Evolutionary conservation across 2,329 filamentous ascomycete genomes (phyloP).

Genomic region (Aureobasidium pullulans): DNA sequence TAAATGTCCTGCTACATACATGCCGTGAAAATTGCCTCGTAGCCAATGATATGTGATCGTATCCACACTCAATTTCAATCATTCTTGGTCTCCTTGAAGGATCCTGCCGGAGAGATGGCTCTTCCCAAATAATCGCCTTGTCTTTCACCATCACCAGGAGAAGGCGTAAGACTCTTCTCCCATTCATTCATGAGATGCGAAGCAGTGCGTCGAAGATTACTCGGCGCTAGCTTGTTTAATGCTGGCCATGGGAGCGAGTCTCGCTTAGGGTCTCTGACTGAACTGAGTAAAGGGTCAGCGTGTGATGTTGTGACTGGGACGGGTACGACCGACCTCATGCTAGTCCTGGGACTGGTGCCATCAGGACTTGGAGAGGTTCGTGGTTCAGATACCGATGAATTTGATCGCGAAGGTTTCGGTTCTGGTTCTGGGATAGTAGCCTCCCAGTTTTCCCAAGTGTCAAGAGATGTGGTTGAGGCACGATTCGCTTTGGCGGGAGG

Average conservation of each 20-base stretch:
- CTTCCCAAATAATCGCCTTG: slow-evolving; percentile 7
- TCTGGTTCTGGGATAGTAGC: slow-evolving; percentile 28
- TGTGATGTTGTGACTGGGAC: neutral
- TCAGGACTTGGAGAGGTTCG: slow-evolving; percentile 33
- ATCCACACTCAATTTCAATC: neutral
- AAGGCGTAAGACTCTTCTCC: slow-evolving; percentile 62
- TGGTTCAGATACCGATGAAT: slow-evolving; percentile 42
- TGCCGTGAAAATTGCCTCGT: no score
- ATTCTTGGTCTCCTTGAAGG: slow-evolving; percentile 13
- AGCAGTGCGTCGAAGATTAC: slow-evolving; percentile 74
- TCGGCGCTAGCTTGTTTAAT: slow-evolving; percentile 64
- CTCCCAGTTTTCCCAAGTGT: slow-evolving; percentile 49
- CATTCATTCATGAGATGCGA: slow-evolving; percentile 82
- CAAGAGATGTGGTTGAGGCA: slow-evolving; percentile 24
- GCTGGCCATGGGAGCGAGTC: slow-evolving; percentile 56
- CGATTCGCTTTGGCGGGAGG: slow-evolving; percentile 27
- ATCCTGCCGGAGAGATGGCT: neutral
- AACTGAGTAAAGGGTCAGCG: neutral
- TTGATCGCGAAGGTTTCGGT: slow-evolving; percentile 24
- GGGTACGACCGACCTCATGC: neutral
- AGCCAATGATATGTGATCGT: no score
- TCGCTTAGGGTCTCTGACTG: slow-evolving; percentile 24
- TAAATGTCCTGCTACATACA: neutral
- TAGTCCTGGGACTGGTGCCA: slow-evolving; percentile 11
- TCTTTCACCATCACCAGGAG: neutral